A percentile compares a stretch with the other conserved stretches of the same genome.
Evolutionary conservation across 257 asterid species (phyloP).

Genomic region (Haberlea rhodopensis): DNA sequence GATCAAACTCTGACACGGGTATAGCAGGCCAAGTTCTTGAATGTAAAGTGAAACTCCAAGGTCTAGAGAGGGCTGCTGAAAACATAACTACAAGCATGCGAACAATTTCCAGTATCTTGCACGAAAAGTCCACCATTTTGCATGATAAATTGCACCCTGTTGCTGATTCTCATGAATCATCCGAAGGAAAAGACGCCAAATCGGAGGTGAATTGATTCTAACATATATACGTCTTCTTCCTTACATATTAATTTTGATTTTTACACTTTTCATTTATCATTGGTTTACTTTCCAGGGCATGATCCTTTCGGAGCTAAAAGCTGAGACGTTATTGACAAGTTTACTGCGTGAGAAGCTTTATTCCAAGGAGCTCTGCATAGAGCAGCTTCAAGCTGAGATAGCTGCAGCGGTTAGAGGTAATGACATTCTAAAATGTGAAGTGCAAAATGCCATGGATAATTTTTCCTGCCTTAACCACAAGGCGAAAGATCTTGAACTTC

Average conservation of each 20-base stretch:
- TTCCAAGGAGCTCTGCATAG: conserved; percentile 69
- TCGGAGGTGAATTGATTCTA: conserved; percentile 50
- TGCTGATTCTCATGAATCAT: conserved; percentile 34
- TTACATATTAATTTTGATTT: not conserved
- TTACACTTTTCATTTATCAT: conserved; percentile 13
- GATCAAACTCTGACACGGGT: conserved; percentile 31
- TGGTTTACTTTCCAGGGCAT: conserved; percentile 45
- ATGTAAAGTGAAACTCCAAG: conserved; percentile 86
- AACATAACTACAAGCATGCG: conserved; percentile 51
- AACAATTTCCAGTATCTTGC: conserved; percentile 48
- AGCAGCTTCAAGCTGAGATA: conserved; percentile 91
- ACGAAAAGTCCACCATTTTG: conserved; percentile 43
- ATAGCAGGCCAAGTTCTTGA: conserved; percentile 65
- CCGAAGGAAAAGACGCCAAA: conserved; percentile 33
- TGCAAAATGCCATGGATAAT: conserved; percentile 73
- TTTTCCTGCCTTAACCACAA: conserved; percentile 73
- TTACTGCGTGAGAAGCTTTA: conserved; percentile 84
- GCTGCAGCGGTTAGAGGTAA: conserved; percentile 82
- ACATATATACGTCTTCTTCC: not conserved
- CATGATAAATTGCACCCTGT: conserved; percentile 38
- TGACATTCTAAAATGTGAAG: conserved; percentile 79
- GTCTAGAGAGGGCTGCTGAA: conserved; percentile 73
- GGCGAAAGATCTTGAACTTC: conserved; percentile 84
- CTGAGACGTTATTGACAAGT: conserved; percentile 77
- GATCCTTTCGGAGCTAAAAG: conserved; percentile 65